phyloP scores from a whole-genome alignment of 192 early-diverging fungal species.

The Backusella morwellensis region DNA sequence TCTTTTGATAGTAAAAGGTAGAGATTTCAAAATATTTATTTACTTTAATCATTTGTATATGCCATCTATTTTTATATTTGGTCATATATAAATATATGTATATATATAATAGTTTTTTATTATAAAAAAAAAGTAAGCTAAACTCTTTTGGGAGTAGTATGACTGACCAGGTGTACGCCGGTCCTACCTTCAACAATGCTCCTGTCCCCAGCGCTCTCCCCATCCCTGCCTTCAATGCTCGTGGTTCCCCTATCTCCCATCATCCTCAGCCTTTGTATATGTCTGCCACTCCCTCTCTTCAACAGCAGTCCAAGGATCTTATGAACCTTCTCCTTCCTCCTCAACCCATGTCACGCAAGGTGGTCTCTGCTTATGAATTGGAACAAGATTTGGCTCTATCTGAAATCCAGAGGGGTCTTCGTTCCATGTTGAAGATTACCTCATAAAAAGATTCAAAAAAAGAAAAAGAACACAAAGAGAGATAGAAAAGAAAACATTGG shows the following conservation, averaged over 20 bases:
- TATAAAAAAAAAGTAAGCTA: background rate
- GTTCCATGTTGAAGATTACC: conserved; percentile 51
- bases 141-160: conserved; percentile 4
- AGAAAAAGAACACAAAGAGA: background rate
- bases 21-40: background rate
- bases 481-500: background rate
- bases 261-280: conserved; percentile 18
- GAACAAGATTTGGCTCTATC: conserved; percentile 28
- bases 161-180: conserved; percentile 44
- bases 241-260: conserved; percentile 13
- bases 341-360: conserved; percentile 5
- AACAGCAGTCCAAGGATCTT: conserved; percentile 23
- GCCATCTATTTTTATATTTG: conserved; percentile 19
- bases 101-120: conserved; percentile 1
- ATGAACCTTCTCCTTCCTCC: conserved; percentile 12
- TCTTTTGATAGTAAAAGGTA: conserved; percentile 13
- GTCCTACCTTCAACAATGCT: conserved; percentile 59
- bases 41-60: background rate
- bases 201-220: conserved; percentile 54
- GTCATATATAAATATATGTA: background rate
- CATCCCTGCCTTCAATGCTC: conserved; percentile 48
- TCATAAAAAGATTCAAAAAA: conserved; percentile 9
- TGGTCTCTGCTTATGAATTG: conserved; percentile 30
- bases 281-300: conserved; percentile 3
- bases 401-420: conserved; percentile 49